These are phyloP conservation scores for Schoenoplectus tabernaemontani DNA, from an alignment of 202 grass and related monocot genomes.

Conservation along the genomic window DNA sequence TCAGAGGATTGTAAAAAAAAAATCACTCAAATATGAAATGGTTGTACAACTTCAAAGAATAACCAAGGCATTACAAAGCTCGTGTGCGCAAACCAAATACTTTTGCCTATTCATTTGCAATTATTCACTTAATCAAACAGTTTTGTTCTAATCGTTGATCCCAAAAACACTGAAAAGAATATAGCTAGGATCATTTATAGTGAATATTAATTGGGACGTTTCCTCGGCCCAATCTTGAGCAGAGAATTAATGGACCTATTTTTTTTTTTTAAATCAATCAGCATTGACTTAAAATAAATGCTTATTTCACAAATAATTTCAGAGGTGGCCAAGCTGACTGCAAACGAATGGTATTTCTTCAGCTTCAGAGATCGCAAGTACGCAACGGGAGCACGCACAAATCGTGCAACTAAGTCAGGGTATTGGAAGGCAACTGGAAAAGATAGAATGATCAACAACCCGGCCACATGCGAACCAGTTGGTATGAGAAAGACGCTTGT, in stretches of 20 bases:
- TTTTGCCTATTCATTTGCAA: background rate
- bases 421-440: conserved; percentile 51
- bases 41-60: background rate
- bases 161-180: background rate
- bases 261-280: background rate
- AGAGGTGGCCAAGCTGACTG: conserved; percentile 67
- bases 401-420: conserved; percentile 55
- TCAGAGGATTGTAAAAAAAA: no score
- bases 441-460: conserved; percentile 26
- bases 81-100: background rate
- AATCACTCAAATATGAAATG: no score
- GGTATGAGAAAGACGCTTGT: conserved; percentile 87
- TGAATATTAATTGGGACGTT: background rate
- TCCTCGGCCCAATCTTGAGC: background rate
- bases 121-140: background rate
- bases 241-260: background rate
- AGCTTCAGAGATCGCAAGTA: conserved; percentile 79
- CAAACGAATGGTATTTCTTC: conserved; percentile 84
- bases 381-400: conserved; percentile 49
- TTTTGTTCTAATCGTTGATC: background rate
- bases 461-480: background rate
- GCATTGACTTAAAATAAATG: background rate
- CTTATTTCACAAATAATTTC: background rate
- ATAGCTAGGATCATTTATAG: background rate
- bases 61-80: background rate